These are phyloP conservation scores for Viola pubescens DNA, from an alignment of 441 rosid genomes.

Conservation along the genomic window DNA sequence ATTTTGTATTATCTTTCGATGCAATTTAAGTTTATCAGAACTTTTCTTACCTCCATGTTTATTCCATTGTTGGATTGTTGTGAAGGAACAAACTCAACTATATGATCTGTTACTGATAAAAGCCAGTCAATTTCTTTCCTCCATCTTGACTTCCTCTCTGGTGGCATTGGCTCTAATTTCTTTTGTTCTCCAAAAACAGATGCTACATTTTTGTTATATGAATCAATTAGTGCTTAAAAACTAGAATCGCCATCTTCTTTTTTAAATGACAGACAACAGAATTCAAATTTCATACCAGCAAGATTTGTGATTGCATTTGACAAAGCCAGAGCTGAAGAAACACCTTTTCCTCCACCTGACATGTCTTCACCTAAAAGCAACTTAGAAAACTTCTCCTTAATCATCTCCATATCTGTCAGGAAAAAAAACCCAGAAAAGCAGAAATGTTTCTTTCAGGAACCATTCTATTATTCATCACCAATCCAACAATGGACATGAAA, in stretches of 20 bases:
- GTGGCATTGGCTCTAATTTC: conserved; percentile 68
- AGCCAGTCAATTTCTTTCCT: conserved; percentile 84
- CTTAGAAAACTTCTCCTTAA: conserved; percentile 85
- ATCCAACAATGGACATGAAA: neutral
- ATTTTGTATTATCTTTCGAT: neutral
- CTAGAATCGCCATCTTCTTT: neutral
- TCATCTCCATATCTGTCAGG: conserved; percentile 51
- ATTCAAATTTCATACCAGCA: conserved; percentile 46
- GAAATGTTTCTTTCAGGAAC: no score
- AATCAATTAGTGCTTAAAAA: neutral
- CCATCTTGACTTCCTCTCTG: conserved; percentile 66
- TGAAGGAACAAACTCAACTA: conserved; percentile 80
- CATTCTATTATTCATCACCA: neutral
- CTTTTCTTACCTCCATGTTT: conserved; percentile 62
- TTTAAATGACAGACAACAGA: neutral
- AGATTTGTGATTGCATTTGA: conserved; percentile 92
- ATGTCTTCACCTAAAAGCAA: conserved; percentile 89
- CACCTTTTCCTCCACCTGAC: conserved; percentile 98
- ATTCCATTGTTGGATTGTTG: conserved; percentile 71
- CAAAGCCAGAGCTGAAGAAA: conserved; percentile 88
- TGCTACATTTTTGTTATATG: conserved; percentile 30
- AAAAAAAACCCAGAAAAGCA: neutral
- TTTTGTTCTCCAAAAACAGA: conserved; percentile 83
- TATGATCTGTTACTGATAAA: conserved; percentile 70
- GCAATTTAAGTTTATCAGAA: neutral